Conservation (phyloP, 108 stramenopile genomes). For the Nitzschia palea region DNA sequence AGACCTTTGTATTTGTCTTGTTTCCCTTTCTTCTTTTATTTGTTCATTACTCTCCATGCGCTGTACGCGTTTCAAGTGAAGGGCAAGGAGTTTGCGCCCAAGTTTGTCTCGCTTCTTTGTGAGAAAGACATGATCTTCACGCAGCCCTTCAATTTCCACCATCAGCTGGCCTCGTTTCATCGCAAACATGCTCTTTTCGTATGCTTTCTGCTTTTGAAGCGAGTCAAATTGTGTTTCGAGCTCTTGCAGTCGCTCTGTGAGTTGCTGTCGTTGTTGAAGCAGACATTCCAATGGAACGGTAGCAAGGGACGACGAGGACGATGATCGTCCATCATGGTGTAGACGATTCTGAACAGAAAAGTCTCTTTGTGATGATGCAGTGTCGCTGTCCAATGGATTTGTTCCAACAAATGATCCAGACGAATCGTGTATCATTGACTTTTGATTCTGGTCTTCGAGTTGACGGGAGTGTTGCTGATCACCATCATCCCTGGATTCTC, state of each 20-base stretch:
- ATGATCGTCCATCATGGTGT: too few relatives aligned
- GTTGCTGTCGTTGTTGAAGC: neutral
- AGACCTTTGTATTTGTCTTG: too few relatives aligned
- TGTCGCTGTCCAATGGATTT: too few relatives aligned
- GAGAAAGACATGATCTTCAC: neutral
- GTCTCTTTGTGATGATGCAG: too few relatives aligned
- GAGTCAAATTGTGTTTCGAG: neutral
- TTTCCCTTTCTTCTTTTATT: too few relatives aligned
- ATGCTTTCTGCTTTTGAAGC: constrained; percentile 3
- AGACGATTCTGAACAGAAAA: too few relatives aligned
- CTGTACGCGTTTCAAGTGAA: neutral
- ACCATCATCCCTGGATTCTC: too few relatives aligned
- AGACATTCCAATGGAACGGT: neutral
- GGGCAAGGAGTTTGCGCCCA: neutral
- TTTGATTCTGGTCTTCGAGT: too few relatives aligned
- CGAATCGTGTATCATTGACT: too few relatives aligned
- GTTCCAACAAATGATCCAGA: too few relatives aligned
- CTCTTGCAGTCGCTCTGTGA: neutral
- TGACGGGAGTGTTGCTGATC: too few relatives aligned
- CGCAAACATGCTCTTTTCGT: constrained; percentile 9
- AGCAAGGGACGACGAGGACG: too few relatives aligned
- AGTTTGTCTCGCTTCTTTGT: constrained; percentile 2
- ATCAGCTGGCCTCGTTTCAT: constrained; percentile 4
- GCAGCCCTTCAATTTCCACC: constrained; percentile 10
- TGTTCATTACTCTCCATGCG: neutral